A percentile compares a stretch with the other conserved stretches of the same genome.
phyloP scores from a whole-genome alignment of 129 eudicot genomes.

The Helichrysum umbraculigerum region DNA sequence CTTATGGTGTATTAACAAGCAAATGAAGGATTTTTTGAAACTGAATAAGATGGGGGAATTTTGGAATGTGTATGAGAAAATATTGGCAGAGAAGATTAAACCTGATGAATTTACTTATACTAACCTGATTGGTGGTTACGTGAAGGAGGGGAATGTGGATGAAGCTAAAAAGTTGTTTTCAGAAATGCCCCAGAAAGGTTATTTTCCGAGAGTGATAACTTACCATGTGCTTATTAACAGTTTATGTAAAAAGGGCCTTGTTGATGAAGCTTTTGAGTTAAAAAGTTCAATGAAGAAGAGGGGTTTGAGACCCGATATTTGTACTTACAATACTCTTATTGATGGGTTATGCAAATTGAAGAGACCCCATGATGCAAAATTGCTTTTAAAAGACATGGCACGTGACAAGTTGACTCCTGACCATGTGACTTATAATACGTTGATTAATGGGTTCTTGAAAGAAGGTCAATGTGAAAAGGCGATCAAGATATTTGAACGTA shows the following conservation, averaged over 20 bases:
- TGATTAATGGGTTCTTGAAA: too few species aligned
- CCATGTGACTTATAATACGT: too few species aligned
- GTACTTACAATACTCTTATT: constrained; percentile 60
- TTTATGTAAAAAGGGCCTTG: constrained; percentile 48
- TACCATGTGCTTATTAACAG: constrained; percentile 64
- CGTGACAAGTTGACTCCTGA: too few species aligned
- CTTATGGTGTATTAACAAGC: constrained; percentile 50
- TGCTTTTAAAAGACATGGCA: constrained; percentile 23
- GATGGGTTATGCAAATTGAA: constrained; percentile 61
- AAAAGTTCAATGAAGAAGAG: constrained; percentile 50
- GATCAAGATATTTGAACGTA: too few species aligned
- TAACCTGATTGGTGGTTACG: constrained; percentile 53
- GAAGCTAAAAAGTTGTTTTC: constrained; percentile 47
- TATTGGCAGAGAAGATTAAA: constrained; percentile 40
- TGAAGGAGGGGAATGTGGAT: constrained; percentile 51
- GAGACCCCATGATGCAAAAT: constrained; percentile 57
- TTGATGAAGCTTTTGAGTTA: constrained; percentile 64
- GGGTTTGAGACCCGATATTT: constrained; percentile 61
- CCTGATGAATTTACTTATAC: constrained; percentile 61
- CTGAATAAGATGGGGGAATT: constrained; percentile 51
- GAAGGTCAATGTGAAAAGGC: constrained; percentile 31
- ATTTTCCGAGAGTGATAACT: constrained; percentile 51
- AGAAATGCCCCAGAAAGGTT: constrained; percentile 61
- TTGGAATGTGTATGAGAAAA: constrained; percentile 56
- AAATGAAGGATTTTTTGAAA: constrained; percentile 61